phyloP scores from a whole-genome alignment of 2,329 filamentous ascomycete species.

The Chaetomium globosum region DNA sequence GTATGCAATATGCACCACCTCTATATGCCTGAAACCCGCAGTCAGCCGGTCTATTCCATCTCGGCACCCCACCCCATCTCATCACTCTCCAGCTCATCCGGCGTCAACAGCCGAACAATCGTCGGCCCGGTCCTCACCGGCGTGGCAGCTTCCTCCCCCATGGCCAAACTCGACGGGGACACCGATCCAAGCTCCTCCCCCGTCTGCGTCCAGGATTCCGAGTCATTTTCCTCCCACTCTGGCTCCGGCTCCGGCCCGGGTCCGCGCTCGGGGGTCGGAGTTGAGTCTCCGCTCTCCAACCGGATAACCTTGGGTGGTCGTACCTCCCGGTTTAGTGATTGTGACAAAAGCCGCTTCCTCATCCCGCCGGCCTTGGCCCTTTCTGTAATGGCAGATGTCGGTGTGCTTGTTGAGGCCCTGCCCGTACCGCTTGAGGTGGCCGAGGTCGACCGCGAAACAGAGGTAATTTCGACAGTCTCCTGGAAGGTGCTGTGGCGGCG shows the following conservation, averaged over 20 bases:
- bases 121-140: slow-evolving; percentile 6
- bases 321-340: not conserved
- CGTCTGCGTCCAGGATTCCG: not conserved
- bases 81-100: not conserved
- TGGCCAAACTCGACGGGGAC: not conserved
- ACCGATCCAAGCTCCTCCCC: not conserved
- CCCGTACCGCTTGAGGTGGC: not conserved
- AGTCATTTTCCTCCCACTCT: not conserved
- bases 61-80: not conserved
- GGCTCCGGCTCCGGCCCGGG: not conserved
- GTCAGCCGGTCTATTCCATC: not conserved
- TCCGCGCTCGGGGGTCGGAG: not conserved
- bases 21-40: not conserved
- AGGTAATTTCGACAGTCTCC: slow-evolving; percentile 7
- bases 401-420: not conserved
- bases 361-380: not conserved
- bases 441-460: not conserved
- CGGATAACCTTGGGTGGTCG: slow-evolving; percentile 2
- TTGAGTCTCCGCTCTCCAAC: not conserved
- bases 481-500: too few relatives aligned
- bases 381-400: not conserved
- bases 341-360: slow-evolving; percentile 13
- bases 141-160: not conserved
- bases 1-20: not conserved
- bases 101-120: slow-evolving; percentile 12